Evolutionary conservation across 805 yeast genomes (phyloP), one percentile per base, ranked within the genome.

Genomic region (Sugiyamaella lignohabitans): DNA sequence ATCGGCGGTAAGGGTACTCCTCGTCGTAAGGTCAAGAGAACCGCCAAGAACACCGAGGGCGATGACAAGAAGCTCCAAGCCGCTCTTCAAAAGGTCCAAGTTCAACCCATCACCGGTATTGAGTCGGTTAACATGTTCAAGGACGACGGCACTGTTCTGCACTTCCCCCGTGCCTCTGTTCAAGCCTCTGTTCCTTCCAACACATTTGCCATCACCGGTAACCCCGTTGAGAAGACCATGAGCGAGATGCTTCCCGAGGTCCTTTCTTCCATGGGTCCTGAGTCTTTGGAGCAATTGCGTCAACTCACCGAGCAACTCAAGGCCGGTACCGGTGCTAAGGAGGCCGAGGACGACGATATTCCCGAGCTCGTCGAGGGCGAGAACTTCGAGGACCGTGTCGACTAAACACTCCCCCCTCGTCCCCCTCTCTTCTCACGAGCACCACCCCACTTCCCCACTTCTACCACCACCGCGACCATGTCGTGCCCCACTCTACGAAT

Each of bases 111-210:
- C 60, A 88, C 84, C 58, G 87, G 85, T 63, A 82, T 91, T 63
- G 95, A 87, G 69, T 97, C 91, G 76, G 98, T 96, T 64, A 91
- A 89, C 80, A 86, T 91, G 78, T 89, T 93, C 85, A 84, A 78
- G 71, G 96, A 87, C 56, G 96, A 91, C 70, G 97, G 97, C 66
- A 84, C 82, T 67, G 96, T 93, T 56, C 74, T 91, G 71, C 96
- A 91, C 76, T 87, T 93, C 79, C 81, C 85, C 78, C 84, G 93
- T 71, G 96, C 93, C 58, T 94, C 93, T 73, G 93, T 89, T 56
- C 97, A 91, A 76, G 86, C 86, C 59, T 87, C 96, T 61, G 81
- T 86, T 61, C 83, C 82, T 63, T 75, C 83, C 77, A 89, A 91
- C 81, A 84, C 95, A 56, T 86, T 83, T 69, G 94, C 94, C 60